Percentiles rank a stretch among this genome's conserved stretches.
Evolutionary conservation across 768 basidiomycete species (phyloP).

Genomic region (Pilatotrama ljubarskyi): DNA sequence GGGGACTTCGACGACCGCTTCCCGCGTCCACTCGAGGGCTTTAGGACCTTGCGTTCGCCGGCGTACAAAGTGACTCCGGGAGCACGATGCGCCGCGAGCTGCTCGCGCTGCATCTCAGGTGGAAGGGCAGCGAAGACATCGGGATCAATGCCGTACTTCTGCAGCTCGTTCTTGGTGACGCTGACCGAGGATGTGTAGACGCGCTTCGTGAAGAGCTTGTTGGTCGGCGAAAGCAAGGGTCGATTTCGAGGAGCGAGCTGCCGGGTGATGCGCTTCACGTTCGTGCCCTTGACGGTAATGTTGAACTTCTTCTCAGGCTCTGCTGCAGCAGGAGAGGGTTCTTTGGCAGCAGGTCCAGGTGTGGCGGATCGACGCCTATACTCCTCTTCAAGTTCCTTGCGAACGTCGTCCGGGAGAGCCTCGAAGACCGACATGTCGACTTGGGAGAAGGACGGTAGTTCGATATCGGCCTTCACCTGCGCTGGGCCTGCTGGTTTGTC

Average conservation of each 20-base stretch:
- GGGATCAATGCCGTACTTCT: constrained; percentile 69
- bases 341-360: constrained; percentile 35
- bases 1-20: constrained; percentile 29
- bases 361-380: constrained; percentile 62
- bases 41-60: constrained; percentile 48
- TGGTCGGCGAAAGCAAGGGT: constrained; percentile 38
- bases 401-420: constrained; percentile 68
- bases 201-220: constrained; percentile 39
- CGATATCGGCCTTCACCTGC: constrained; percentile 18
- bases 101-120: constrained; percentile 67
- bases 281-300: constrained; percentile 36
- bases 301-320: constrained; percentile 19
- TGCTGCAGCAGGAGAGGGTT: not conserved
- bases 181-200: constrained; percentile 39
- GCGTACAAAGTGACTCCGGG: constrained; percentile 25
- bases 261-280: constrained; percentile 59
- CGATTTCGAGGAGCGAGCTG: constrained; percentile 62
- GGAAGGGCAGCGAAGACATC: constrained; percentile 69
- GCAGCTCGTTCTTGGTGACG: constrained; percentile 58
- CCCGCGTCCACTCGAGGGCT: constrained; percentile 35
- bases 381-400: constrained; percentile 65
- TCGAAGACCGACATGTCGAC: constrained; percentile 70
- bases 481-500: not conserved
- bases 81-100: constrained; percentile 56
- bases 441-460: constrained; percentile 74